These are phyloP conservation scores for Neurospora discreta DNA, from an alignment of 495 filamentous ascomycete species.

Conservation along the genomic window DNA sequence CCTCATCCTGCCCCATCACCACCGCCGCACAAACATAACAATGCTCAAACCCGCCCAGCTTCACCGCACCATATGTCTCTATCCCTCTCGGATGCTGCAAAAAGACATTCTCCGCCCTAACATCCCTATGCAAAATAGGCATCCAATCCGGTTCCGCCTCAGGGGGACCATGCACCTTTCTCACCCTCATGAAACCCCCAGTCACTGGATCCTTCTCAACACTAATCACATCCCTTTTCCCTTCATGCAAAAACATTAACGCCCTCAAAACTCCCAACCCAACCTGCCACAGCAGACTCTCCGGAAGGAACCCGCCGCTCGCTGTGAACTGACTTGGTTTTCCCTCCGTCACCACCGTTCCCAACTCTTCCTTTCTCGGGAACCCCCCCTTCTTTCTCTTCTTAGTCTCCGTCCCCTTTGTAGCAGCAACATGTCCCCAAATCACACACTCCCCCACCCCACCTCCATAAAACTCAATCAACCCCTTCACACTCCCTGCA, in stretches of 20 bases:
- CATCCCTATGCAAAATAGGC: slow-evolving; percentile 33
- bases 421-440: neutral
- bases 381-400: neutral
- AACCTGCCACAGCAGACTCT: slow-evolving; percentile 36
- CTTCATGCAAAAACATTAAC: slow-evolving; percentile 34
- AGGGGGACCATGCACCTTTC: neutral
- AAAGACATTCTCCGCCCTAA: slow-evolving; percentile 32
- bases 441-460: neutral
- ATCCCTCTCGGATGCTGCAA: slow-evolving; percentile 29
- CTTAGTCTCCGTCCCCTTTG: too few species aligned
- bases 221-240: slow-evolving; percentile 13
- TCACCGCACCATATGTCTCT: slow-evolving; percentile 38
- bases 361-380: neutral
- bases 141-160: slow-evolving; percentile 28
- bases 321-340: neutral
- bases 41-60: slow-evolving; percentile 32
- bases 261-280: slow-evolving; percentile 26
- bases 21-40: slow-evolving; percentile 5
- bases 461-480: slow-evolving; percentile 13
- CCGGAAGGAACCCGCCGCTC: slow-evolving; percentile 21
- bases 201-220: neutral
- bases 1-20: slow-evolving; percentile 15
- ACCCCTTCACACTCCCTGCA: slow-evolving; percentile 21
- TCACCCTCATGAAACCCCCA: slow-evolving; percentile 1
- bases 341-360: neutral